Evolutionary conservation across 1,284 basidiomycete species (phyloP), one percentile per base, ranked within the genome.

Genomic region (Boletus mariae): DNA sequence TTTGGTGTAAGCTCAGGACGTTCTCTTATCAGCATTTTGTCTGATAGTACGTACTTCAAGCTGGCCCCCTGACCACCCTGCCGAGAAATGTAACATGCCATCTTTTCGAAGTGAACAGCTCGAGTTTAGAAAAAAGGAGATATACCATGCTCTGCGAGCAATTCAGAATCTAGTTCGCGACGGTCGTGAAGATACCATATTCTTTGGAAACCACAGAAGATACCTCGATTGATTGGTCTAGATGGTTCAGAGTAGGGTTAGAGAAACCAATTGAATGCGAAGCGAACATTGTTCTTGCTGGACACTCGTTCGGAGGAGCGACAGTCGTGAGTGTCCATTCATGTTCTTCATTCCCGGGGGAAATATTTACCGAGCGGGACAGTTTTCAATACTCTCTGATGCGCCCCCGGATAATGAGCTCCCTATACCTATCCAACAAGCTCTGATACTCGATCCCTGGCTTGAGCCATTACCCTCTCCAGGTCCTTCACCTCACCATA

Each of bases 281-380:
- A 35, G 63, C 73, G 35, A 67, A 80, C 43, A 63, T 90, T 8
- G 65, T 73, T 11, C 72, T 90, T 26, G 74, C 80, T 0, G 89
- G 87, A 0, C 89, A 92, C 65, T 89, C 87, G 1, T 92, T 92
- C 61, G 90, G 89, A 23, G 88, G 85, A 7, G 85, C 85, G 44
- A 89, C 88, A 5, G 68, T 83, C 43, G 87, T 87, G 62, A 61
- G 81, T 74, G 12, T 57, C 44, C 55, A 47, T 31, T 50, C 43
- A 34, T 38, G 28, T 50, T 48, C 23, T 49, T 45, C 15, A 37
- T 38, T 17, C 4, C 17, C 42, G 40, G 10, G 47, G 17, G 29
- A 5, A 45, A 35, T 20, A 5, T 29, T 47, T 31, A 51, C 34
- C n/a, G 11, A 50, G 17, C 35, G n/a, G 20, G n/a, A 40, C 15